Evolutionary conservation across 345 rosid genomes (phyloP).

Genomic region (Camelina sativa): DNA sequence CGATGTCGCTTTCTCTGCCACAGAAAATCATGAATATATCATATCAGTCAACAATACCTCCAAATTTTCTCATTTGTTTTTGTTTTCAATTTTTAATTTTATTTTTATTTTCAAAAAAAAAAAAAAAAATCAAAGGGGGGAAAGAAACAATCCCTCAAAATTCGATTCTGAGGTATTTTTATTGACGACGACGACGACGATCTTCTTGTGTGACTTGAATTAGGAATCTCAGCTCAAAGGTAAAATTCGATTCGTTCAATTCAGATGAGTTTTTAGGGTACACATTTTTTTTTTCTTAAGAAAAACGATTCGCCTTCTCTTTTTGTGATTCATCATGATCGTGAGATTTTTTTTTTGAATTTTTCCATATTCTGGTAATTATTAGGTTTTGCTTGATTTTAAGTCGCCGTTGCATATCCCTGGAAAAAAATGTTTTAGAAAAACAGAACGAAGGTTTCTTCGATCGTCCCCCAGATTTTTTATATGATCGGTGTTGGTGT

Average conservation of each 20-base stretch:
- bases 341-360: background rate
- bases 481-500: background rate
- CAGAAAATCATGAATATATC: slow-evolving; percentile 30
- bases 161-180: slow-evolving; percentile 28
- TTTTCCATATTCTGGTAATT: background rate
- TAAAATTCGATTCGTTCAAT: slow-evolving; percentile 27
- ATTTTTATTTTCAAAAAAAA: background rate
- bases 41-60: slow-evolving; percentile 41
- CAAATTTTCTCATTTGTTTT: background rate
- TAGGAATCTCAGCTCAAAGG: slow-evolving; percentile 25
- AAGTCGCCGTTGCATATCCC: background rate
- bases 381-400: slow-evolving; percentile 21
- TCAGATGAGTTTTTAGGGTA: slow-evolving; percentile 12
- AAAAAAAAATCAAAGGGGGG: slow-evolving; percentile 25
- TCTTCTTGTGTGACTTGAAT: slow-evolving; percentile 24
- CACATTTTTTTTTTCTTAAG: background rate
- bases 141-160: slow-evolving; percentile 23
- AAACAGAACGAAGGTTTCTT: slow-evolving; percentile 4
- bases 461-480: background rate
- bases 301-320: slow-evolving; percentile 1
- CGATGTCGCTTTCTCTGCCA: slow-evolving; percentile 45
- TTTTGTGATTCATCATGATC: slow-evolving; percentile 10
- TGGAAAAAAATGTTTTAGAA: background rate
- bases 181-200: slow-evolving; percentile 20
- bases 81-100: too few relatives aligned